These are phyloP conservation scores for Pseudocercospora pini-densiflorae DNA, from an alignment of 2,329 filamentous ascomycete genomes.

Conservation along the genomic window DNA sequence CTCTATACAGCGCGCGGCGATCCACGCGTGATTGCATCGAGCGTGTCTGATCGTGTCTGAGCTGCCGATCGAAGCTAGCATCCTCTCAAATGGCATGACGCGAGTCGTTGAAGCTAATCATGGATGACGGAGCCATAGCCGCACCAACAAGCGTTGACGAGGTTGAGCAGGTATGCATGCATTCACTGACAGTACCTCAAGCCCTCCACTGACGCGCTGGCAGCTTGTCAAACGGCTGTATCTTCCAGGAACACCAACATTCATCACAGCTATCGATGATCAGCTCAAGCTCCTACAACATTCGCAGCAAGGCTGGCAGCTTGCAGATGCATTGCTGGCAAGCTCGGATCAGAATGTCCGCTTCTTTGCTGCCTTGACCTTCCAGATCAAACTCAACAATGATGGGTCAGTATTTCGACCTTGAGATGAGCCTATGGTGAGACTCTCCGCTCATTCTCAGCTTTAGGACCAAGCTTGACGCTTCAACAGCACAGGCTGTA, in stretches of 20 bases:
- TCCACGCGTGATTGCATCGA: background rate
- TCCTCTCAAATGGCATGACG: conserved; percentile 16
- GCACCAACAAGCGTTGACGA: conserved; percentile 27
- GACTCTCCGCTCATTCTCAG: conserved; percentile 28
- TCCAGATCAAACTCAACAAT: conserved; percentile 87
- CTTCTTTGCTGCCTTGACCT: conserved; percentile 91
- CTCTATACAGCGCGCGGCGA: background rate
- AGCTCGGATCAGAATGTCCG: conserved; percentile 74
- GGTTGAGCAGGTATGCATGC: conserved; percentile 24
- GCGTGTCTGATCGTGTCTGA: background rate
- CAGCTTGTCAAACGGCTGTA: conserved; percentile 58
- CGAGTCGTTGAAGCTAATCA: conserved; percentile 14
- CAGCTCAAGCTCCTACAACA: conserved; percentile 79
- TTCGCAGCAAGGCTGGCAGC: conserved; percentile 80
- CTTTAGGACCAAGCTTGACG: conserved; percentile 52
- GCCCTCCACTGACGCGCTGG: background rate
- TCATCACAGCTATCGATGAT: conserved; percentile 65
- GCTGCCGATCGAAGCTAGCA: background rate
- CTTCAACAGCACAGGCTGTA: conserved; percentile 63
- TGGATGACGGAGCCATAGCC: conserved; percentile 20
- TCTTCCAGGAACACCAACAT: conserved; percentile 49
- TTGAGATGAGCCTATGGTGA: conserved; percentile 38
- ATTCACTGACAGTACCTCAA: too few species aligned
- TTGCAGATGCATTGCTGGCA: conserved; percentile 76
- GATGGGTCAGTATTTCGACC: conserved; percentile 41